Percentiles rank a stretch among this genome's conserved stretches.
Conservation (phyloP, 352 stramenopile genomes). For the Phytophthora syringae region DNA sequence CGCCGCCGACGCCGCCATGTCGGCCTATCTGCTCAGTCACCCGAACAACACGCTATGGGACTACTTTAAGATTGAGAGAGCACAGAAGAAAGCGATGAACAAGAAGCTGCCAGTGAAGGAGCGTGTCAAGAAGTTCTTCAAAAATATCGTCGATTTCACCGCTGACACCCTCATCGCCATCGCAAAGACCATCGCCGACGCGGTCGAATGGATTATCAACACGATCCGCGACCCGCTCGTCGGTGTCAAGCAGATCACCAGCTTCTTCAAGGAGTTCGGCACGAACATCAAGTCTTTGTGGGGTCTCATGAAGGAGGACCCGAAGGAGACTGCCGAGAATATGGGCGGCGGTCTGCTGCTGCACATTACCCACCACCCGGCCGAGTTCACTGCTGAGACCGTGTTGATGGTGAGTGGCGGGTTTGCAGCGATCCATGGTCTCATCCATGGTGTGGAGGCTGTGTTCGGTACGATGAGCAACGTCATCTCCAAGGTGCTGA, state of each 20-base stretch:
- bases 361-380: constrained; percentile 33
- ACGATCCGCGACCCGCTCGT: constrained; percentile 15
- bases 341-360: no score
- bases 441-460: constrained; percentile 28
- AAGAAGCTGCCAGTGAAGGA: constrained; percentile 5
- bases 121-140: constrained; percentile 11
- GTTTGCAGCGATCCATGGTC: constrained; percentile 25
- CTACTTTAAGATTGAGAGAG: constrained; percentile 27
- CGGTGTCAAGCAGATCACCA: constrained; percentile 7
- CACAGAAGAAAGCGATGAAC: constrained; percentile 22
- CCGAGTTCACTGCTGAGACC: constrained; percentile 35
- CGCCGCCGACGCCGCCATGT: constrained; percentile 29
- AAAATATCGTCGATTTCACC: constrained; percentile 5
- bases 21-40: constrained; percentile 24
- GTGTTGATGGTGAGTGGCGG: constrained; percentile 20
- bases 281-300: constrained; percentile 28
- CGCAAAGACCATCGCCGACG: constrained; percentile 10
- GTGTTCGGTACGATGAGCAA: no score
- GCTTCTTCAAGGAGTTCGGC: constrained; percentile 25
- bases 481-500: no score
- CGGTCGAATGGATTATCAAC: constrained; percentile 24
- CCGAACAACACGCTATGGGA: constrained; percentile 30
- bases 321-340: no score
- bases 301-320: constrained; percentile 27
- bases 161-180: constrained; percentile 15